Base-by-base conservation (phyloP, 2,329 filamentous ascomycete genomes). In the Chalaropsis thielavioides region DNA sequence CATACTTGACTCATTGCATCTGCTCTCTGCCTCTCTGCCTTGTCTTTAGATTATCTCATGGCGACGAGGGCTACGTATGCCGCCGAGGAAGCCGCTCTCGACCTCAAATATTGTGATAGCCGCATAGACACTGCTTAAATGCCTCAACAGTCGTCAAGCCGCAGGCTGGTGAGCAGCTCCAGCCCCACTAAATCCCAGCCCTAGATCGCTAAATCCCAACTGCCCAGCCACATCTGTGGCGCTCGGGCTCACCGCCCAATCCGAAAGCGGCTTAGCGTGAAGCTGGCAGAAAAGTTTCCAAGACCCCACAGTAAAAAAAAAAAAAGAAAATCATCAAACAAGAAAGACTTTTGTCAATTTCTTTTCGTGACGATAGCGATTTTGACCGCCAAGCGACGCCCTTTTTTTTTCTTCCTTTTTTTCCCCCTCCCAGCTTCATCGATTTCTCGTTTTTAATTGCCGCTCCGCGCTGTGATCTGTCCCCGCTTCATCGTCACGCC, bases 261-360 rank as follows among this genome's bases (percentile, higher is more conserved):
- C n/a, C 24, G 15, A 35, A 58, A 58, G 31, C 15, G 31, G 24
- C 15, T n/a, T 58, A 58, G 54, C 54, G 54, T 27, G 8, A 10
- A 2, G 7, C 15, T 11, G 62, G 62, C 62, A 64, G 62, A 64
- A 64, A 63, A 61, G 38, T 61, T 54, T 54, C 35, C 40, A 46
- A 58, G 44, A 49, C 62, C 51, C 62, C 62, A 64, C 62, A 58
- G 43, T 59, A 31, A 64, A 64, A 64, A 63, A 64, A 64, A 64
- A 58, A 31, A 35, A 49, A 46, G 35, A 56, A 60, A 17, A 40
- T 11, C 27, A 41, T 31, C n/a, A 54, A 64, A 44, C 15, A 54
- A 61, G 35, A 24, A 61, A 44, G 41, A 35, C 59, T 61, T 44
- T 3, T 38, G 4, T 54, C 38, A 64, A 64, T 27, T 46, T 64